Evolutionary conservation across 768 basidiomycete species (phyloP).

Genomic region (Phylloporus arenicola): DNA sequence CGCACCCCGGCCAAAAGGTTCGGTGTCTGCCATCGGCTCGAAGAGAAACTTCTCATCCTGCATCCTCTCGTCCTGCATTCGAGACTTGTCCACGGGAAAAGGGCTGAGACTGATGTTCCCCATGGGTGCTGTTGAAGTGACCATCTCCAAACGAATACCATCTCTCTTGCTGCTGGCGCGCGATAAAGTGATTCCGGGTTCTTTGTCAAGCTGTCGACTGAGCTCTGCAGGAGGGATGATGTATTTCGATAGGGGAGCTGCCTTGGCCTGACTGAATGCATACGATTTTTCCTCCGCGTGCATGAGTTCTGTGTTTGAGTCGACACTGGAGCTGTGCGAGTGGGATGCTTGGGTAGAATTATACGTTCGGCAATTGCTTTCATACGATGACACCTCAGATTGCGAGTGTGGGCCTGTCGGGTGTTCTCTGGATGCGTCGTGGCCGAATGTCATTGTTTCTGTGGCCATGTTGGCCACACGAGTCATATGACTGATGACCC

Average conservation of each 20-base stretch:
- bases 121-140: neutral
- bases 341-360: conserved; percentile 2
- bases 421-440: conserved; percentile 20
- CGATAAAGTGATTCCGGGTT: conserved; percentile 9
- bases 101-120: neutral
- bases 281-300: conserved; percentile 6
- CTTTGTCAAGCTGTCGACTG: conserved; percentile 9
- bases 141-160: neutral
- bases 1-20: no score
- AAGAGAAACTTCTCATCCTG: no score
- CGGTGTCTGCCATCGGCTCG: no score
- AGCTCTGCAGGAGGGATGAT: conserved; percentile 7
- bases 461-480: neutral
- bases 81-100: neutral
- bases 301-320: conserved; percentile 16
- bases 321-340: conserved; percentile 10
- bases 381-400: neutral
- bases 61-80: no score
- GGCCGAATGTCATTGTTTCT: conserved; percentile 20
- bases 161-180: neutral
- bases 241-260: neutral
- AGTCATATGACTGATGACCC: conserved; percentile 49
- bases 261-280: conserved; percentile 3
- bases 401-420: conserved; percentile 7
- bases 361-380: neutral